Conservation (phyloP, 2,329 filamentous ascomycete genomes). For the Exophiala xenobiotica region DNA sequence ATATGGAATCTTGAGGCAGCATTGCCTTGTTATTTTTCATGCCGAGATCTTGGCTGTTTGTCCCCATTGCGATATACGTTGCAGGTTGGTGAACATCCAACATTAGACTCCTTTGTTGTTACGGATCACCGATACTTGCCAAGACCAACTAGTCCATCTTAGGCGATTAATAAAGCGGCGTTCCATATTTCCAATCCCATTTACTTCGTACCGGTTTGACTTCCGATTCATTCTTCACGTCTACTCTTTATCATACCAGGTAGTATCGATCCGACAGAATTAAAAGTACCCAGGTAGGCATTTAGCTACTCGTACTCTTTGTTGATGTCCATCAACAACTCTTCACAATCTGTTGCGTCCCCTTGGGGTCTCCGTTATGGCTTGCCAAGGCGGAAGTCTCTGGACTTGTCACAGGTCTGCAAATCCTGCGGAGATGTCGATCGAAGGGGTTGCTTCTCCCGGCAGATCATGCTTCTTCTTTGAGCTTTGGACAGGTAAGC, state of each 20-base stretch:
- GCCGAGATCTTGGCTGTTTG: slow-evolving; percentile 1
- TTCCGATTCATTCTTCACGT: too few species aligned
- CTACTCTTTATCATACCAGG: too few species aligned
- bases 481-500: neutral
- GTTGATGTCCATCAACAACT: neutral
- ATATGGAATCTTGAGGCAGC: slow-evolving; percentile 12
- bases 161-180: too few species aligned
- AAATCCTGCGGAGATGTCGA: slow-evolving; percentile 1
- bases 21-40: neutral
- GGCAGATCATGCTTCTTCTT: neutral
- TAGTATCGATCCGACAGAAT: too few species aligned
- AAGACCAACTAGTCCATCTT: too few species aligned
- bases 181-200: too few species aligned
- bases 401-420: slow-evolving; percentile 1
- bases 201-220: too few species aligned
- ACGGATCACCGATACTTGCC: too few species aligned
- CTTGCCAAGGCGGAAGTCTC: slow-evolving; percentile 3
- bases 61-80: neutral
- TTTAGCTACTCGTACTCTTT: neutral
- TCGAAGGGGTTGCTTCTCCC: neutral
- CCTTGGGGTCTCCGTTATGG: neutral
- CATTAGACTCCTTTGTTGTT: too few species aligned
- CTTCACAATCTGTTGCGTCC: neutral
- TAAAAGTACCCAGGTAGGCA: too few species aligned
- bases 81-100: too few species aligned